Percentiles rank a stretch among this genome's conserved stretches.
These are phyloP conservation scores for Pelargonium citronellum DNA, from an alignment of 441 rosid genomes.

Conservation along the genomic window DNA sequence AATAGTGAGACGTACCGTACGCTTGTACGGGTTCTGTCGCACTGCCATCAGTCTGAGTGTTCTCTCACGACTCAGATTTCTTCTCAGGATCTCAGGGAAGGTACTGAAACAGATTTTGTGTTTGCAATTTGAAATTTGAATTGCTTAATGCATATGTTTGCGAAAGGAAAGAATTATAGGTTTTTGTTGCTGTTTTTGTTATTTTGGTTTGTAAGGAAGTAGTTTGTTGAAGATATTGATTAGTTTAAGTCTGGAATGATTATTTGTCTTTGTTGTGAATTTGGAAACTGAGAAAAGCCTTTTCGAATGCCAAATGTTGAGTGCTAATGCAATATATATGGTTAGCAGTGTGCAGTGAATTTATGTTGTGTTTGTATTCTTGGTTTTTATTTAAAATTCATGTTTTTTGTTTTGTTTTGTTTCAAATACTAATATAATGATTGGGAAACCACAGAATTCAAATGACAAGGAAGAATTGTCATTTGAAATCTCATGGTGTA, in stretches of 20 bases:
- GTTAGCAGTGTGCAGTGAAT: too few species aligned
- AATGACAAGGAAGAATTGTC: too few species aligned
- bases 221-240: neutral
- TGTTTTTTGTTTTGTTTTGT: too few species aligned
- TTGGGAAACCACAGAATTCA: too few species aligned
- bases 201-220: neutral
- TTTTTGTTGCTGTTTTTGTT: neutral
- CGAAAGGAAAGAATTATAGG: neutral
- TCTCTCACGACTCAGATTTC: constrained; percentile 36
- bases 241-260: neutral
- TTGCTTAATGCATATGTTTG: neutral
- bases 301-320: neutral
- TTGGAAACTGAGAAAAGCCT: neutral
- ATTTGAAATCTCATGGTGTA: too few species aligned
- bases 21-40: constrained; percentile 46
- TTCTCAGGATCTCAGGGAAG: constrained; percentile 34
- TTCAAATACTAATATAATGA: too few species aligned
- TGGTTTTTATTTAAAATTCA: too few species aligned
- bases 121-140: neutral
- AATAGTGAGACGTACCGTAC: constrained; percentile 43
- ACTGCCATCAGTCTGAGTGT: constrained; percentile 40
- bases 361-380: too few species aligned
- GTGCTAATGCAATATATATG: too few species aligned
- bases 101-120: constrained; percentile 19
- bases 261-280: neutral